phyloP scores from a whole-genome alignment of 306 rosid genomes.

The Malus asiatica region DNA sequence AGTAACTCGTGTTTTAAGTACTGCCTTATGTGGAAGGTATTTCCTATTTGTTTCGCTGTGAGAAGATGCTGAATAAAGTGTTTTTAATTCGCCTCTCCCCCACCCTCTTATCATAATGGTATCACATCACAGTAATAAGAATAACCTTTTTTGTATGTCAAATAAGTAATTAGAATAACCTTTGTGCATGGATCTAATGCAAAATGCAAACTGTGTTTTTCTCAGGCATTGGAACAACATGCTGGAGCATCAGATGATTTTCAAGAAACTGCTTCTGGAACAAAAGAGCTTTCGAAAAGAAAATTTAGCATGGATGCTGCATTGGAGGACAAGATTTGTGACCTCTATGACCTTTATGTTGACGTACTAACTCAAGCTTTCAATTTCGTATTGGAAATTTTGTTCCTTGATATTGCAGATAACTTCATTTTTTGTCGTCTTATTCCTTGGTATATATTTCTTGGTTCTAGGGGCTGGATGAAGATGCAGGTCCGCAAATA shows the following conservation, averaged over 20 bases:
- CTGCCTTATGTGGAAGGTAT: not conserved
- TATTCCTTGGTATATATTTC: constrained; percentile 10
- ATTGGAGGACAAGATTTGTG: constrained; percentile 97
- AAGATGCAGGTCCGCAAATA: constrained; percentile 82
- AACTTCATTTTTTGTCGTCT: constrained; percentile 16
- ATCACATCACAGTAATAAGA: not conserved
- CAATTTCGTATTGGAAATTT: constrained; percentile 14
- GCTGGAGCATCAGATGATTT: constrained; percentile 53
- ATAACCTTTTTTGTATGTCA: not conserved
- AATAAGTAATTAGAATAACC: not conserved
- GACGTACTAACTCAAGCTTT: constrained; percentile 53
- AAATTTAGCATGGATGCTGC: constrained; percentile 69
- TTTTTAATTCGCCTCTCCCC: not conserved
- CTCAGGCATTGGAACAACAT: constrained; percentile 50
- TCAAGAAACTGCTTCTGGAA: constrained; percentile 62
- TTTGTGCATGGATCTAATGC: constrained; percentile 11
- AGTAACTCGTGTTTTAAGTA: not conserved
- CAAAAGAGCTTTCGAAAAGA: constrained; percentile 45
- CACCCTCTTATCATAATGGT: not conserved
- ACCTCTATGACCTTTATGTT: constrained; percentile 91
- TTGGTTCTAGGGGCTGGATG: constrained; percentile 85
- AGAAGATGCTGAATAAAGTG: constrained; percentile 5
- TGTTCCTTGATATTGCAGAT: constrained; percentile 3
- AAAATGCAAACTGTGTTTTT: constrained; percentile 24
- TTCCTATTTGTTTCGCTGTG: constrained; percentile 12